Percentiles rank a stretch among this genome's conserved stretches.
phyloP scores from a whole-genome alignment of 108 stramenopile genomes.

The Cyclostephanos tholiformis region DNA sequence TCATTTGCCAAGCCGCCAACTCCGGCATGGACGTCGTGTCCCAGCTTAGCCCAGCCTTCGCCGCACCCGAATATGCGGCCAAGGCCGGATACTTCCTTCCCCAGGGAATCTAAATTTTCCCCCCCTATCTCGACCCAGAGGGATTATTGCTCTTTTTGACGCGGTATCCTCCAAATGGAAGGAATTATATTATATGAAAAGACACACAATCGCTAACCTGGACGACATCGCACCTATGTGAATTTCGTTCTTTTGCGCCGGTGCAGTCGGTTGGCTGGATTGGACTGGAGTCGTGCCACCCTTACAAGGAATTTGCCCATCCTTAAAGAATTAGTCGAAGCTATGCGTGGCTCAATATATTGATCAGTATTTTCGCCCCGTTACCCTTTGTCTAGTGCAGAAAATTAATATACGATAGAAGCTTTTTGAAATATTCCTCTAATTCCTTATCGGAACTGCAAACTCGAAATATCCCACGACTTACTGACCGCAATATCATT shows the following conservation, averaged over 20 bases:
- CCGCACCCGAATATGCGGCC: constrained; percentile 71
- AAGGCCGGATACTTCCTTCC: constrained; percentile 94
- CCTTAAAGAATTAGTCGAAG: not conserved
- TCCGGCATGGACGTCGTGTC: constrained; percentile 78
- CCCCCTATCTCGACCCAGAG: no score
- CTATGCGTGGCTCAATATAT: not conserved
- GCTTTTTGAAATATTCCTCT: no score
- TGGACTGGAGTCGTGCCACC: not conserved
- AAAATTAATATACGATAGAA: not conserved
- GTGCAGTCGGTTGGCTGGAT: not conserved
- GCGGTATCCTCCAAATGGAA: not conserved
- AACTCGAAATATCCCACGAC: no score
- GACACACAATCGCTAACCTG: not conserved
- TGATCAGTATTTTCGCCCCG: not conserved
- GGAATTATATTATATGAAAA: not conserved
- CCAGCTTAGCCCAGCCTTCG: constrained; percentile 88
- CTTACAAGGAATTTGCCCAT: not conserved
- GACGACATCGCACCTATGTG: not conserved
- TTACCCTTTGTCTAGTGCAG: not conserved
- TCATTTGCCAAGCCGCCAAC: constrained; percentile 80
- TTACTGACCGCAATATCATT: no score
- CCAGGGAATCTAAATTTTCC: constrained; percentile 84
- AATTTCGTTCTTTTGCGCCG: not conserved
- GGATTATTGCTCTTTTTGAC: not conserved
- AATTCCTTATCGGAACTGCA: no score